Evolutionary conservation across 371 early-diverging fungal genomes (phyloP).

Genomic region (Choanephora cucurbitarum): DNA sequence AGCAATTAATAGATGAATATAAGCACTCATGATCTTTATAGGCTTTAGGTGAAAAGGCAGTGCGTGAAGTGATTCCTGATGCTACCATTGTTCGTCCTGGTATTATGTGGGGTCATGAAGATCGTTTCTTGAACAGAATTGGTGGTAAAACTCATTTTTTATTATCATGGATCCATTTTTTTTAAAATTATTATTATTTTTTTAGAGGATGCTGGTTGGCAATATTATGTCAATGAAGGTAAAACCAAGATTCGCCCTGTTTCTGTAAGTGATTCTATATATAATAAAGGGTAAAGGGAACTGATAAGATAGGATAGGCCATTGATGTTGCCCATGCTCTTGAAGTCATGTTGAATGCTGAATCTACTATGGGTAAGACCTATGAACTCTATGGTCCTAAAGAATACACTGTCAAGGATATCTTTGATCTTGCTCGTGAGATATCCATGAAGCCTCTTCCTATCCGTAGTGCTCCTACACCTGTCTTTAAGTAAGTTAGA

Average conservation of each 20-base stretch:
- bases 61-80: constrained; percentile 84
- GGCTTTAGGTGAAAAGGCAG: constrained; percentile 90
- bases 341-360: constrained; percentile 71
- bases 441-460: constrained; percentile 67
- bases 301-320: constrained; percentile 43
- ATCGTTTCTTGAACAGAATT: constrained; percentile 89
- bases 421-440: constrained; percentile 78
- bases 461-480: constrained; percentile 69
- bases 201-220: constrained; percentile 53
- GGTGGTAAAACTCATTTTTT: too few species aligned
- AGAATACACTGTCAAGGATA: constrained; percentile 70
- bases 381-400: constrained; percentile 90
- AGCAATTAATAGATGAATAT: background rate
- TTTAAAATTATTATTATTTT: too few species aligned
- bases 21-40: constrained; percentile 18
- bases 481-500: constrained; percentile 65
- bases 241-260: constrained; percentile 83
- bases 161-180: too few species aligned
- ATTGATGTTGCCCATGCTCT: constrained; percentile 90
- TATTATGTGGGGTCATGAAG: constrained; percentile 91
- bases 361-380: constrained; percentile 77
- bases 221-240: constrained; percentile 75
- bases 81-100: constrained; percentile 94
- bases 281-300: background rate
- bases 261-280: constrained; percentile 51